phyloP scores from a whole-genome alignment of 1,139 yeast genomes.

The Sugiyamaella grinbergsii region DNA sequence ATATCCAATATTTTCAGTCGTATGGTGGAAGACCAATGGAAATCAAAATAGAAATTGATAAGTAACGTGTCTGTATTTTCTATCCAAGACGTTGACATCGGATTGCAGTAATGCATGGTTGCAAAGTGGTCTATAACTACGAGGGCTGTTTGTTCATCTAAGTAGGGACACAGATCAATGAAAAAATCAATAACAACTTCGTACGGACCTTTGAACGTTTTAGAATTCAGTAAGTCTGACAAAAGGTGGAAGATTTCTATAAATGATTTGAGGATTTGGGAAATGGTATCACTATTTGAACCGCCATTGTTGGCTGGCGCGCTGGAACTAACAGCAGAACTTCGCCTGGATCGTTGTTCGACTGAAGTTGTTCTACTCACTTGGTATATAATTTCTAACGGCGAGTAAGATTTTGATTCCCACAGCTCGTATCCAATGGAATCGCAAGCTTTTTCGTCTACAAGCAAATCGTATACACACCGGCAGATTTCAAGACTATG shows the following conservation, averaged over 20 bases:
- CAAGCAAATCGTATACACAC: constrained; percentile 35
- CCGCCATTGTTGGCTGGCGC: constrained; percentile 1
- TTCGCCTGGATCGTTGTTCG: constrained; percentile 12
- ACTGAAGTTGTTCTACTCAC: constrained; percentile 24
- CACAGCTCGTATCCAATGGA: constrained; percentile 48
- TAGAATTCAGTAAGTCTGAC: constrained; percentile 26
- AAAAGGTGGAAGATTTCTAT: constrained; percentile 28
- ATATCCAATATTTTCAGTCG: constrained; percentile 50
- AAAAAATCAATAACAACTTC: constrained; percentile 51
- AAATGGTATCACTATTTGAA: constrained; percentile 21
- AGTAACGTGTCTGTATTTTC: constrained; percentile 52
- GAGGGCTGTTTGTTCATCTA: constrained; percentile 46
- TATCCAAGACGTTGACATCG: constrained; percentile 57
- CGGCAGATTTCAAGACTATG: constrained; percentile 37
- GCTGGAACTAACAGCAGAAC: constrained; percentile 8
- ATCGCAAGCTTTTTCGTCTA: constrained; percentile 28
- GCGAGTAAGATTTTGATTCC: constrained; percentile 50
- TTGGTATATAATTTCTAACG: constrained; percentile 43
- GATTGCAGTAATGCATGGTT: constrained; percentile 56
- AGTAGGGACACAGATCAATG: constrained; percentile 44
- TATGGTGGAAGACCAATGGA: constrained; percentile 40
- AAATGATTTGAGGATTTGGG: constrained; percentile 27
- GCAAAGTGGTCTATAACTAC: constrained; percentile 53
- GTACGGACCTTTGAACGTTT: constrained; percentile 48
- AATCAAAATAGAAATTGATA: constrained; percentile 49